Base-by-base conservation (phyloP, 352 stramenopile species). In the Phytopythium chamaehyphon region DNA sequence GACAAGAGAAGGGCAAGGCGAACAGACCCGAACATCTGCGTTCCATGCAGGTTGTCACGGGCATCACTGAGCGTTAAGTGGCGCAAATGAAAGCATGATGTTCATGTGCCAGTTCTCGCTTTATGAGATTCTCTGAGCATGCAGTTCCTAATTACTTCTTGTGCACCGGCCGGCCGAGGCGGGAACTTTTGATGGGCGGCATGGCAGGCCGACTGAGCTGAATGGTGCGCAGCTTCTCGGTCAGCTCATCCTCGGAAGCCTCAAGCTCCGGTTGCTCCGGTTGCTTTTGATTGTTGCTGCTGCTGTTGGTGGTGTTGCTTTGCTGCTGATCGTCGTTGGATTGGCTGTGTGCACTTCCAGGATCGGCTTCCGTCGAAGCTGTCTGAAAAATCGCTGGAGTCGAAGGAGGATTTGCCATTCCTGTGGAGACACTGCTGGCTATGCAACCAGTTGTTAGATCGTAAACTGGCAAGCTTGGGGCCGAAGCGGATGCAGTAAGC, bases 201-300 rank as follows among this genome's bases (percentile, higher is more conserved):
- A 88, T 62, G 44, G 66, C 74, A n/a, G 74, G 77, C 6, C 70
- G 70, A 47, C 65, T 75, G 50, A 88, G 69, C 61, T 83, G 73
- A 51, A 86, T 88, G 22, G 73, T 86, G 49, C 63, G 64, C 21
- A 88, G 74, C 59, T 86, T 85, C 49, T 85, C 69, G 22, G 58
- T 73, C 31, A 88, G 61, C 21, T 84, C 74, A 24, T 88, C 74
- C 39, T 86, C 74, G 12, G 62, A 57, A 26, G 47, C 54, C n/a
- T 83, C 55, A 19, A 51, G 58, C 42, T 71, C 55, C 31, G 58
- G 44, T 11, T 57, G 46, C 6, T 51, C 45, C 2, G 45, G 28
- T 4, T 35, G 22, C 9, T 47, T 5, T 9, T 33, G 28, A 5
- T 33, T 5, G 28, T 51, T 53, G 18, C 18, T 58, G n/a, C 33